Evolutionary conservation across 148 eudicot genomes (phyloP).

Genomic region (Polygonum maritimum): DNA sequence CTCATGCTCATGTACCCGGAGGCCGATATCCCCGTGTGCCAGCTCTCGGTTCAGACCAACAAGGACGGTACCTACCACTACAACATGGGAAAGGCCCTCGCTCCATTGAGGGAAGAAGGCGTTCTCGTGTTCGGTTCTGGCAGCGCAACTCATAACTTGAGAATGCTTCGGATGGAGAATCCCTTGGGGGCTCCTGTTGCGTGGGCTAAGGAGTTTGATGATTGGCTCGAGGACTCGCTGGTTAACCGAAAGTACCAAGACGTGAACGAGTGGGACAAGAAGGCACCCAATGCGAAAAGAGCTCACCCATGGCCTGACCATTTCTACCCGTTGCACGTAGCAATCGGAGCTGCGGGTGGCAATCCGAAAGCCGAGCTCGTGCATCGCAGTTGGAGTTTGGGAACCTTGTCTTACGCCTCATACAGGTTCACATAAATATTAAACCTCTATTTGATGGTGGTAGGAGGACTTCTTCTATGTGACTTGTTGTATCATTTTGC

Average conservation of each 20-base stretch:
- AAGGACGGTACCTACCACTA: conserved; percentile 55
- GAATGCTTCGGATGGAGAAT: conserved; percentile 16
- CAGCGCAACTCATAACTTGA: conserved; percentile 62
- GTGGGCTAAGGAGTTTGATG: conserved; percentile 70
- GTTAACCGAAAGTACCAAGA: conserved; percentile 65
- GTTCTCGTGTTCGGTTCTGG: conserved; percentile 83
- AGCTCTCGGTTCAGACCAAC: conserved; percentile 57
- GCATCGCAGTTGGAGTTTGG: conserved; percentile 61
- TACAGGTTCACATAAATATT: conserved; percentile 60
- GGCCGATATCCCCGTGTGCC: conserved; percentile 83
- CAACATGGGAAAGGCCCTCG: conserved; percentile 65
- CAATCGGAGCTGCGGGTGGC: conserved; percentile 71
- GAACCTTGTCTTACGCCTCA: conserved; percentile 66
- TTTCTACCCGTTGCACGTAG: conserved; percentile 77
- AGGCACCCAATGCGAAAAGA: conserved; percentile 62
- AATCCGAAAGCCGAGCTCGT: conserved; percentile 57
- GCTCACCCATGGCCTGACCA: conserved; percentile 83
- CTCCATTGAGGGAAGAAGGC: conserved; percentile 68
- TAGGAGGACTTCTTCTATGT: not conserved
- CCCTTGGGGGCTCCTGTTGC: conserved; percentile 36
- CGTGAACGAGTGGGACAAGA: conserved; percentile 48
- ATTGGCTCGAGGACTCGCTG: conserved; percentile 72
- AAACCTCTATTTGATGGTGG: conserved; percentile 6
- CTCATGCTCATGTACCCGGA: conserved; percentile 91
- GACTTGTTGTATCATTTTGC: not conserved